Base-by-base conservation (phyloP, 768 basidiomycete species). In the Strobilomyces confusus region DNA sequence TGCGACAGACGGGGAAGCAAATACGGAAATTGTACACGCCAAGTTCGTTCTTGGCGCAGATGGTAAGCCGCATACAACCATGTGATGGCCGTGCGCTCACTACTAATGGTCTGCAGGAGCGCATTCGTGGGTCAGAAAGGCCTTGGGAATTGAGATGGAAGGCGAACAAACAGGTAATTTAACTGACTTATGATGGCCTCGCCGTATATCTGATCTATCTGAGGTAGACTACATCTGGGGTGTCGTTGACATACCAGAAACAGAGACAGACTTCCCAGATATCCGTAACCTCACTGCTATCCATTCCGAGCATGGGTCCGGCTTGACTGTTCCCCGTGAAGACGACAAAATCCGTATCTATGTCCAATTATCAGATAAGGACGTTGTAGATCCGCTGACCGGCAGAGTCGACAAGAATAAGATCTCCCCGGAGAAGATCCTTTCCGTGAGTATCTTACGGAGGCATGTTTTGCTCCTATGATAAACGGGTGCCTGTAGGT, bases 261-360 rank as follows among this genome's bases (percentile, higher is more conserved):
- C n/a, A n/a, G n/a, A n/a, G n/a, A 88, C 87, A 4, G 73, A 89
- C 61, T 88, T 89, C 54, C 89, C 88, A 0, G 87, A 90, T 64
- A 82, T 87, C 53, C 81, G 88, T 11, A 82, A 82, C 78, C 30
- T 8, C 41, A 15, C 23, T 5, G 9, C 7, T 25, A 9, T 43
- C 23, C 41, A 11, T 43, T 29, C 43, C 26, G 26, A 29, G 25
- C 2, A 29, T 5, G 43, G 43, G 8, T 17, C 26, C 12, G 17
- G 17, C 17, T 0, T 44, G 17, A 44, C 17, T 6, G 11, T 44
- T 29, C 41, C 41, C 9, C 41, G 41, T 26, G 41, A 43, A n/a
- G 23, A 23, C 7, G 41, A 43, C 23, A 4, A 19, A 17, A 26
- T 44, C 43, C 43, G 43, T n/a, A 19, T 44, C 8, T 44, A 44